Evolutionary conservation across 805 yeast genomes (phyloP).

Genomic region (Candida ponderosae): DNA sequence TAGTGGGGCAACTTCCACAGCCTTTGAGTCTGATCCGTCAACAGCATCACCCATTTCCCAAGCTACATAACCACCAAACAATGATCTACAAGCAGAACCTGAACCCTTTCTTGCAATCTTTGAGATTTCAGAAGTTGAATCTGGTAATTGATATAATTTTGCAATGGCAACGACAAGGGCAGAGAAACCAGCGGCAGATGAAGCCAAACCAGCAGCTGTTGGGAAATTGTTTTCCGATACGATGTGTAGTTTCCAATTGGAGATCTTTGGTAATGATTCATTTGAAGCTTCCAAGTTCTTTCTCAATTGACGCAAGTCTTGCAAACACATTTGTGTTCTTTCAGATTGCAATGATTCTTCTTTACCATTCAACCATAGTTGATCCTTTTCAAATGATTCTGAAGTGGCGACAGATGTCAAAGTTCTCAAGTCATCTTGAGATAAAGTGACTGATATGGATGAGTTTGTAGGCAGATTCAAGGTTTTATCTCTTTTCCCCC

Average conservation of each 20-base stretch:
- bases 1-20: conserved; percentile 82
- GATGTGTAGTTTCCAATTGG: conserved; percentile 63
- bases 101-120: conserved; percentile 97
- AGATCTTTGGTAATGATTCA: conserved; percentile 47
- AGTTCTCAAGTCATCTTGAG: conserved; percentile 87
- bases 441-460: conserved; percentile 88
- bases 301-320: conserved; percentile 67
- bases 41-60: conserved; percentile 88
- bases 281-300: conserved; percentile 47
- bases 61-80: conserved; percentile 96
- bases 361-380: conserved; percentile 80
- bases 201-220: conserved; percentile 97
- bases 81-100: conserved; percentile 96
- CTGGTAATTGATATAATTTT: conserved; percentile 76
- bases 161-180: conserved; percentile 91
- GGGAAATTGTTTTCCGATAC: conserved; percentile 96
- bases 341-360: conserved; percentile 61
- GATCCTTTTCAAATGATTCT: conserved; percentile 48
- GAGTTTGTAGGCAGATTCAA: conserved; percentile 94
- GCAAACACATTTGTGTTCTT: conserved; percentile 64
- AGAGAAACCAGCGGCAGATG: conserved; percentile 98
- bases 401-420: conserved; percentile 81
- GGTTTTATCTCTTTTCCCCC: conserved; percentile 94
- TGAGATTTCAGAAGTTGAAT: conserved; percentile 75
- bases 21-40: conserved; percentile 90